Percentiles rank a stretch among this genome's conserved stretches.
Evolutionary conservation across 176 grass and related monocot genomes (phyloP).

Genomic region (Hordeum marinum): DNA sequence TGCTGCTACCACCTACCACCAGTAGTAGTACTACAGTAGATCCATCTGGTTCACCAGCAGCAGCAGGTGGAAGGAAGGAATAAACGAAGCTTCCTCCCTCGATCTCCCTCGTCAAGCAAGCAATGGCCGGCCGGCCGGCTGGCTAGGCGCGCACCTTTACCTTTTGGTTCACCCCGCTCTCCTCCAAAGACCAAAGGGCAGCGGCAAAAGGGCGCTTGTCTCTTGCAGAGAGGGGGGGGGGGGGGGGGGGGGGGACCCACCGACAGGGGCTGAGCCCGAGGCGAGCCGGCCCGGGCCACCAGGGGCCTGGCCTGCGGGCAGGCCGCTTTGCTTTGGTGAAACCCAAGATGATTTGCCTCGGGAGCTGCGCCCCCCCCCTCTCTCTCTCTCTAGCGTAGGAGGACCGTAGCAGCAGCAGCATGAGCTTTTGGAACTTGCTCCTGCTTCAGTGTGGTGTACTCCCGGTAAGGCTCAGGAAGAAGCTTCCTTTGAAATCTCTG

Average conservation of each 20-base stretch:
- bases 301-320: neutral
- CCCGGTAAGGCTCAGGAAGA: conserved; percentile 32
- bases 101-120: conserved; percentile 8
- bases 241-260: conserved; percentile 23
- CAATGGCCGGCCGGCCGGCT: neutral
- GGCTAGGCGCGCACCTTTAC: neutral
- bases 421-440: conserved; percentile 43
- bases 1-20: neutral
- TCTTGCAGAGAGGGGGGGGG: neutral
- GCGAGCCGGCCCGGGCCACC: neutral
- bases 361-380: neutral
- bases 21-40: neutral
- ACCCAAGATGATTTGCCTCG: conserved; percentile 67
- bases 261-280: conserved; percentile 33
- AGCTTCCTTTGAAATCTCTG: conserved; percentile 68
- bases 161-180: neutral
- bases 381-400: no score
- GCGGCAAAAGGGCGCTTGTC: conserved; percentile 18
- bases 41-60: neutral
- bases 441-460: neutral
- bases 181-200: neutral
- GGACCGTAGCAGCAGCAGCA: neutral
- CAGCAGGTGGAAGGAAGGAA: neutral
- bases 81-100: conserved; percentile 53
- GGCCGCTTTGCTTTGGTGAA: conserved; percentile 35